Evolutionary conservation across 208 protist genomes (phyloP), one percentile per base, ranked within the genome.

Genomic region (Lotmaria passim): DNA sequence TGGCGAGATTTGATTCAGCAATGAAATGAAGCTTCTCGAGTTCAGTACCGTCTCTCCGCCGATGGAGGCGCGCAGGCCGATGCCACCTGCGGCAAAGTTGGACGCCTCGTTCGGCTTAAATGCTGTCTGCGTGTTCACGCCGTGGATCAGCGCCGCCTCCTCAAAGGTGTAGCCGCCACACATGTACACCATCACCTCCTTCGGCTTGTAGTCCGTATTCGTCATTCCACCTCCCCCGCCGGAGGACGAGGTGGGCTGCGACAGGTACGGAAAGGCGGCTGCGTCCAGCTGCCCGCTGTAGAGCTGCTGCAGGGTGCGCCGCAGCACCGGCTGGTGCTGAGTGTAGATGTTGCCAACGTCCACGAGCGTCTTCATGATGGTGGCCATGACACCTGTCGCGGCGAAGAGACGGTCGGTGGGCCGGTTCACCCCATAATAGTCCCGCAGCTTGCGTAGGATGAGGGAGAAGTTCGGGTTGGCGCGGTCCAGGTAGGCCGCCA

Each of bases 301-400:
- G 19, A 92, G 60, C 69, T 93, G 78, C 73, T 82, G 77, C 33
- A 99, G 64, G 3, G 89, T 94, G 31, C 88, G 75, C 53, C 90
- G 85, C 52, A 99, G 68, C 19, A 93, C 69, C 17, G 98, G 97
- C 80, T 97, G 86, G 78, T 99, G 98, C 82, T 99, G 96, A 1
- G 97, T 99, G 87, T 99, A 99, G 24, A 99, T 94, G 72, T 99
- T 99, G n/a, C 92, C 86, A 24, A 97, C 94, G 62, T 93, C 87
- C 26, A 83, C 82, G 71, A 94, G 87, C 11, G 80, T 94, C 72
- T 82, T 89, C 50, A 92, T 81, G 38, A 96, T 87, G 26, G 82
- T 86, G 7, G 90, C 82, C 79, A 97, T 86, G 11, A 97, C 91
- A 51, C 94, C 94, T 11, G 86, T 97, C 15, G 70, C 82, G 21